Percentiles rank a stretch among this genome's conserved stretches.
These are phyloP conservation scores for Aureobasidium vineae DNA, from an alignment of 2,329 filamentous ascomycete genomes.

Conservation along the genomic window DNA sequence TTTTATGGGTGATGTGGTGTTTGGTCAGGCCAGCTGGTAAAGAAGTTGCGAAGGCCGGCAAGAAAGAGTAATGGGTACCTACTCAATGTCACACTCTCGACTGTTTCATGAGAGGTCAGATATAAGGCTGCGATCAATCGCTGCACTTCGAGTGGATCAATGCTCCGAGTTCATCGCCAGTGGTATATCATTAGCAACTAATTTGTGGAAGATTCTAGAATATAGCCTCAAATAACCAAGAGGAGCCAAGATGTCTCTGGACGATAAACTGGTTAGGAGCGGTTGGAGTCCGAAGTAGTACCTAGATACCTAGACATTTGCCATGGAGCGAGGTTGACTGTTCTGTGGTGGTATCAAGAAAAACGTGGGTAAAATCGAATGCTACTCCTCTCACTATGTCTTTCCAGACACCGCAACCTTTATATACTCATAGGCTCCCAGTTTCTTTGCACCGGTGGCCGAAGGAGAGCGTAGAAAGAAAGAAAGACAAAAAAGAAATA, in stretches of 20 bases:
- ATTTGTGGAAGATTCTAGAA: constrained; percentile 4
- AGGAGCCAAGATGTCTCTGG: neutral
- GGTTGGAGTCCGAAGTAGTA: neutral
- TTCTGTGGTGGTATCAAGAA: neutral
- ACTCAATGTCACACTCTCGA: neutral
- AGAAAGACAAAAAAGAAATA: neutral
- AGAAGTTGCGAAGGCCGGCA: neutral
- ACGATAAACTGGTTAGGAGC: neutral
- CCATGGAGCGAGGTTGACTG: neutral
- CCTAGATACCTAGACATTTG: neutral
- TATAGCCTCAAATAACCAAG: neutral
- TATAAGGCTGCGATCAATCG: neutral
- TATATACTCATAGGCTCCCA: neutral
- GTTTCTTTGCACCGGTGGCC: neutral
- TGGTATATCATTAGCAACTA: neutral
- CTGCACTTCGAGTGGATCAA: neutral
- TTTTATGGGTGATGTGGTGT: constrained; percentile 46
- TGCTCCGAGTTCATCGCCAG: neutral
- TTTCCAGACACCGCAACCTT: neutral
- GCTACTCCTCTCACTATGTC: too few species aligned
- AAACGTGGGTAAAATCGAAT: neutral
- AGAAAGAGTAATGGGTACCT: neutral
- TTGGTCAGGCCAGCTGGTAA: neutral
- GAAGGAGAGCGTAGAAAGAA: neutral
- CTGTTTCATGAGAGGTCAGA: too few species aligned